Evolutionary conservation across 345 rosid species (phyloP), one percentile per base, ranked within the genome.

Genomic region (Noccaea bulbosa): DNA sequence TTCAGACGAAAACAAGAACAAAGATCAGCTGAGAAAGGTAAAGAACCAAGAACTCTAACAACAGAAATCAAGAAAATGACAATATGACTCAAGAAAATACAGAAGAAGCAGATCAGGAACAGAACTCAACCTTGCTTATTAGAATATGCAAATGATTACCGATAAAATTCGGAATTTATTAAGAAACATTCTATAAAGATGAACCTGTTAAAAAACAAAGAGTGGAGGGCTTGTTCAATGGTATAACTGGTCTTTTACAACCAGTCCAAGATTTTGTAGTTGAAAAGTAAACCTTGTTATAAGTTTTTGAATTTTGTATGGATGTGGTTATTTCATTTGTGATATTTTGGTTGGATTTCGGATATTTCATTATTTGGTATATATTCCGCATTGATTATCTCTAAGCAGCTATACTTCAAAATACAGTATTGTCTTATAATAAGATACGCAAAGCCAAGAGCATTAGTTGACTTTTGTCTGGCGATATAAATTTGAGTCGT

Each of bases 381-480:
- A 22, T 46, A 12, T 46, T 4, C 37, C 14, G 7, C 3, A 52
- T 1, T 1, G 14, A 34, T 16, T 40, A n/a, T 51, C 12, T 51
- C 50, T 10, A 22, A 8, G 1, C 38, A 47, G 11, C n/a, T 40
- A 14, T n/a, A 43, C 16, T 38, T 24, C 56, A 55, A 20, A 44
- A 27, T 27, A 22, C 2, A n/a, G n/a, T 8, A 6, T 51, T 47
- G 39, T 39, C 39, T 51, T 8, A 20, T 20, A 3, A 20, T 20
- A 3, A 67, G 71, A 67, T 41, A 32, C 24, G 40, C 43, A 67
- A 8, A 54, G 3, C 38, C 32, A 65, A 46, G 37, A 47, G 30
- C 39, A 58, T 32, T 40, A 41, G 71, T 67, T 53, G 72, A 68
- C 72, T 58, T 58, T 69, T 67, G n/a, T 4, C 30, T 27, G 58